Evolutionary conservation across 2,329 filamentous ascomycete species (phyloP), one percentile per base, ranked within the genome.

Genomic region (Colletotrichum sp.): DNA sequence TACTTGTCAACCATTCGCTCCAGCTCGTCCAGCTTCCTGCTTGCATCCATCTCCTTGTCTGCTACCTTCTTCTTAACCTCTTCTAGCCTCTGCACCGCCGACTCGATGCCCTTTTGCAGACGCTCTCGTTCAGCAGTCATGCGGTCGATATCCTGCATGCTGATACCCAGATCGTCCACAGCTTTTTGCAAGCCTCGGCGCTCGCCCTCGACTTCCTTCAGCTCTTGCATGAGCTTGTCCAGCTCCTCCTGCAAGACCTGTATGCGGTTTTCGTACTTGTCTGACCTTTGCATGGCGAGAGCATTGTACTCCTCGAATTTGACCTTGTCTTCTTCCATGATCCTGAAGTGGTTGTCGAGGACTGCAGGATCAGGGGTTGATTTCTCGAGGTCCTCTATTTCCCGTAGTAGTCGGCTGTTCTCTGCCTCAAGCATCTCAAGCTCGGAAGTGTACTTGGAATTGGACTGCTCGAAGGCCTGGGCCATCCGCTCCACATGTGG

Each of bases 271-370:
- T 96, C 93, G 85, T 98, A 97, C 84, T 98, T 98, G 78, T 98
- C 94, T 0, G 96, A 94, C 81, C 96, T 95, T 76, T 94, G 93
- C 80, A 95, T 90, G 78, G 98, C 95, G 36, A 94, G 91, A 55
- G 93, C 91, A 82, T 98, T 98, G 88, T 98, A 99, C 81, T 95
- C 94, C 81, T 98, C 96, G 79, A 98, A 99, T 82, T 99, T 98
- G 81, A 93, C 90, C 81, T 94, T 96, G 85, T 99, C 97, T 80
- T 97, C 96, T 82, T 98, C 96, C 86, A 99, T 92, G 71, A 98
- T 96, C 81, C 95, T 95, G 88, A 96, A 98, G 81, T 96, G 92
- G 80, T 96, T 93, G 83, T 98, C 96, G 28, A 98, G 87, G 72
- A 96, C 93, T 5, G 93, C 93, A 30, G 97, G 92, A 81, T 97